phyloP scores from a whole-genome alignment of 2,329 filamentous ascomycete species.

The Chlorencoelia australis region DNA sequence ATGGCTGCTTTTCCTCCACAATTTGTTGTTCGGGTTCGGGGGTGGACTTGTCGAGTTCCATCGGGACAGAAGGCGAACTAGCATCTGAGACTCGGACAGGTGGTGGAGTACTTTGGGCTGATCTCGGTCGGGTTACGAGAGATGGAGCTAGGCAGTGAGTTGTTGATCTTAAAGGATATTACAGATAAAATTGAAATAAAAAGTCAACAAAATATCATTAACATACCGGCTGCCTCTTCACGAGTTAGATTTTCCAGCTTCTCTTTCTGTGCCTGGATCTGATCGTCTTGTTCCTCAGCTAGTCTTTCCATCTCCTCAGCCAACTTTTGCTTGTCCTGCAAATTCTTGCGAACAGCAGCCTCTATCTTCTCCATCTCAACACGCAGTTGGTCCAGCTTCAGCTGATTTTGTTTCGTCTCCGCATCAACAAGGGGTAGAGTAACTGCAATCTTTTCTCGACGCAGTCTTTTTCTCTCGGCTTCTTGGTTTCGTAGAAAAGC shows the following conservation, averaged over 20 bases:
- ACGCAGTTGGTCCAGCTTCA: conserved; percentile 22
- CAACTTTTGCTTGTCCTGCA: conserved; percentile 26
- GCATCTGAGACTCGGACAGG: conserved; percentile 1
- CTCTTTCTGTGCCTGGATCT: conserved; percentile 26
- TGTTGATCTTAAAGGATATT: not conserved
- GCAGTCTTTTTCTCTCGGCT: conserved; percentile 23
- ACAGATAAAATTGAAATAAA: not conserved
- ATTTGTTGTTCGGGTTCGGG: no score
- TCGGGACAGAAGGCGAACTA: conserved; percentile 1
- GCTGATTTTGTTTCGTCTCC: conserved; percentile 23
- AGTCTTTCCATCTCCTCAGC: conserved; percentile 28
- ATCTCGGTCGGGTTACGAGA: no score
- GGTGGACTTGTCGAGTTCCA: conserved; percentile 6
- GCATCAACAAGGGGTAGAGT: conserved; percentile 26
- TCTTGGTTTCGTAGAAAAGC: conserved; percentile 18
- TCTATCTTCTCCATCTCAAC: conserved; percentile 26
- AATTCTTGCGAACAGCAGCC: conserved; percentile 20
- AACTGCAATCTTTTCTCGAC: conserved; percentile 25
- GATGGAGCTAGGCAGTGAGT: no score
- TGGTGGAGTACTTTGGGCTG: not conserved
- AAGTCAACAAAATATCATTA: not conserved
- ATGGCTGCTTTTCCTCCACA: no score
- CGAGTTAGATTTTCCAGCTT: conserved; percentile 23
- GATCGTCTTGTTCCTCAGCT: conserved; percentile 26
- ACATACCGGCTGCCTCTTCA: conserved; percentile 22